phyloP scores from a whole-genome alignment of 1,284 basidiomycete species.

The Apiotrichum montevideense region DNA sequence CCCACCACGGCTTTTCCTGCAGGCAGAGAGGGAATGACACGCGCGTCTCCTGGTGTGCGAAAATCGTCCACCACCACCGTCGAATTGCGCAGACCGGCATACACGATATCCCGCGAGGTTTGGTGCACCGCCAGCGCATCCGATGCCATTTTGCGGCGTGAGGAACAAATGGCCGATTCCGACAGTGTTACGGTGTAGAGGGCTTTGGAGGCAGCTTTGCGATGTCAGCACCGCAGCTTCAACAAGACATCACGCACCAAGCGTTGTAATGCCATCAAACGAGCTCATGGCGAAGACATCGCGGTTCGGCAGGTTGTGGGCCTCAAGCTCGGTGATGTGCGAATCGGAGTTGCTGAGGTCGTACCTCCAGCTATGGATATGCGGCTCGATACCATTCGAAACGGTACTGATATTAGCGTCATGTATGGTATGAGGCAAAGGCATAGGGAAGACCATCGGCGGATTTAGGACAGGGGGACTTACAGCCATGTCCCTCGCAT shows the following conservation, averaged over 20 bases:
- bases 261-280: slow-evolving; percentile 30
- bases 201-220: slow-evolving; percentile 15
- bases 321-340: slow-evolving; percentile 16
- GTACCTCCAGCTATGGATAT: slow-evolving; percentile 30
- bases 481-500: slow-evolving; percentile 31
- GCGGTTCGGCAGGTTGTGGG: slow-evolving; percentile 22
- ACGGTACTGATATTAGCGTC: slow-evolving; percentile 4
- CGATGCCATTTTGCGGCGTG: slow-evolving; percentile 19
- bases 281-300: slow-evolving; percentile 29
- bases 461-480: slow-evolving; percentile 5
- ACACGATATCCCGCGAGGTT: slow-evolving; percentile 23
- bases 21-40: slow-evolving; percentile 9
- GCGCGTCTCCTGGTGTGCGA: not conserved
- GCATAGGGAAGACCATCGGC: too few species aligned
- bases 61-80: slow-evolving; percentile 26
- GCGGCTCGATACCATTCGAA: slow-evolving; percentile 29
- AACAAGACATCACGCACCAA: slow-evolving; percentile 16
- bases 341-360: slow-evolving; percentile 12
- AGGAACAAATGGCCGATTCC: slow-evolving; percentile 11
- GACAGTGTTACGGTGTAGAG: slow-evolving; percentile 6
- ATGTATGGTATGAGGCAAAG: not conserved
- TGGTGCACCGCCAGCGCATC: slow-evolving; percentile 35
- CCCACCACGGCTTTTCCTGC: slow-evolving; percentile 32
- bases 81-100: slow-evolving; percentile 27
- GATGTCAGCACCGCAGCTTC: not conserved